Evolutionary conservation across 2,329 filamentous ascomycete genomes (phyloP).

Genomic region (Fusarium foetens): DNA sequence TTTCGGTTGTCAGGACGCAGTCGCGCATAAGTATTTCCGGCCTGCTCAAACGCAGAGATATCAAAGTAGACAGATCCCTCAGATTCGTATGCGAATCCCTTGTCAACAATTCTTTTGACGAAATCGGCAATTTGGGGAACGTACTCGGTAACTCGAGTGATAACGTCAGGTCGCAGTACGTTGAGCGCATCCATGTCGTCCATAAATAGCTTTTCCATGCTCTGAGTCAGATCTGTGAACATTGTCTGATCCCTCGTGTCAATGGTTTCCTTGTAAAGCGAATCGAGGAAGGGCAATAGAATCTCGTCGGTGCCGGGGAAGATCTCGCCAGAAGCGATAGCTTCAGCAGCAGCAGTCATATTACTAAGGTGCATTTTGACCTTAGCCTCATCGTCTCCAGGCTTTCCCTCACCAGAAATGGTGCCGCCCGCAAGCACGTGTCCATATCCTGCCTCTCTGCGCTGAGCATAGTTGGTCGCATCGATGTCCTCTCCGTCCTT

Average conservation of each 20-base stretch:
- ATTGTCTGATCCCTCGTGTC: slow-evolving; percentile 74
- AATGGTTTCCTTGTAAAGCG: slow-evolving; percentile 69
- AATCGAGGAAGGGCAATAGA: slow-evolving; percentile 84
- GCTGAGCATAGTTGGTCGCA: slow-evolving; percentile 60
- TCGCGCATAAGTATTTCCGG: slow-evolving; percentile 85
- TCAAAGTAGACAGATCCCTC: slow-evolving; percentile 96
- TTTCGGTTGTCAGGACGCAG: slow-evolving; percentile 87
- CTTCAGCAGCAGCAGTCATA: slow-evolving; percentile 61
- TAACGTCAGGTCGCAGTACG: slow-evolving; percentile 80
- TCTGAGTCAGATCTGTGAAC: slow-evolving; percentile 86
- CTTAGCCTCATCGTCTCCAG: slow-evolving; percentile 85
- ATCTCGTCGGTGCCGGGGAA: slow-evolving; percentile 72
- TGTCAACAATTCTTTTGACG: slow-evolving; percentile 82
- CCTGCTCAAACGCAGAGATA: slow-evolving; percentile 84
- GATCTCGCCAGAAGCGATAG: slow-evolving; percentile 60
- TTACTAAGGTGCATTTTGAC: slow-evolving; percentile 87
- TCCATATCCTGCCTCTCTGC: slow-evolving; percentile 64
- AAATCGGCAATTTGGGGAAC: slow-evolving; percentile 87
- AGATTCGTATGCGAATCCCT: slow-evolving; percentile 83
- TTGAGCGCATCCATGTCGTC: slow-evolving; percentile 90
- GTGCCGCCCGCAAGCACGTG: slow-evolving; percentile 65
- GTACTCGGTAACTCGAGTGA: slow-evolving; percentile 94
- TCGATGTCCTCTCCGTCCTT: slow-evolving; percentile 56
- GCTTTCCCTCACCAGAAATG: slow-evolving; percentile 65
- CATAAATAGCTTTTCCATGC: slow-evolving; percentile 88